These are phyloP conservation scores for Hortiboletus rubellus DNA, from an alignment of 1,284 basidiomycete genomes.

Conservation along the genomic window DNA sequence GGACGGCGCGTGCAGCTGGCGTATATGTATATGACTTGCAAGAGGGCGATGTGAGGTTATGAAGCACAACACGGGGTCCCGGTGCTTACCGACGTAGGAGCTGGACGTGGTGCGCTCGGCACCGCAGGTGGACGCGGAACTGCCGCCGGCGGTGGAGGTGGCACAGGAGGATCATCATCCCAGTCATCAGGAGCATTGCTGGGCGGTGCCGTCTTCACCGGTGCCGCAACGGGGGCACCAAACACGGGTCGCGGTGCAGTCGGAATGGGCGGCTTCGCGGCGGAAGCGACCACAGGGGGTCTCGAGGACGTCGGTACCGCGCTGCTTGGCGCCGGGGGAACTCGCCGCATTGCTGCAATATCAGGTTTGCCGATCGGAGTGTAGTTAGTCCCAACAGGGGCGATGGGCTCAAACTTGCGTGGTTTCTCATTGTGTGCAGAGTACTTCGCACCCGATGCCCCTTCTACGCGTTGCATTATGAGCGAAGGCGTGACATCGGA, in stretches of 20 bases:
- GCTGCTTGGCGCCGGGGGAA: slow-evolving; percentile 36
- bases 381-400: slow-evolving; percentile 72
- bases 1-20: slow-evolving; percentile 24
- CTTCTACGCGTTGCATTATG: slow-evolving; percentile 87
- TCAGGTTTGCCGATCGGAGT: slow-evolving; percentile 71
- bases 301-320: slow-evolving; percentile 19
- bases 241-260: slow-evolving; percentile 50
- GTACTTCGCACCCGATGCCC: slow-evolving; percentile 93
- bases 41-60: not conserved
- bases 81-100: slow-evolving; percentile 18
- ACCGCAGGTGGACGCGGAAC: slow-evolving; percentile 47
- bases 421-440: slow-evolving; percentile 69
- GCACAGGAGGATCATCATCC: slow-evolving; percentile 49
- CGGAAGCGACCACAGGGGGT: slow-evolving; percentile 28
- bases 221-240: slow-evolving; percentile 42
- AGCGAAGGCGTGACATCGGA: slow-evolving; percentile 76
- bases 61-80: not conserved
- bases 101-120: slow-evolving; percentile 16
- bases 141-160: slow-evolving; percentile 49
- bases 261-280: slow-evolving; percentile 37
- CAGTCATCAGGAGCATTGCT: slow-evolving; percentile 54
- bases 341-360: slow-evolving; percentile 59
- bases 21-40: slow-evolving; percentile 24
- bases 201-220: slow-evolving; percentile 40
- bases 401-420: slow-evolving; percentile 66